A percentile compares a stretch with the other conserved stretches of the same genome.
phyloP scores from a whole-genome alignment of 176 grass and related monocot genomes.

The Phoenix dactylifera region DNA sequence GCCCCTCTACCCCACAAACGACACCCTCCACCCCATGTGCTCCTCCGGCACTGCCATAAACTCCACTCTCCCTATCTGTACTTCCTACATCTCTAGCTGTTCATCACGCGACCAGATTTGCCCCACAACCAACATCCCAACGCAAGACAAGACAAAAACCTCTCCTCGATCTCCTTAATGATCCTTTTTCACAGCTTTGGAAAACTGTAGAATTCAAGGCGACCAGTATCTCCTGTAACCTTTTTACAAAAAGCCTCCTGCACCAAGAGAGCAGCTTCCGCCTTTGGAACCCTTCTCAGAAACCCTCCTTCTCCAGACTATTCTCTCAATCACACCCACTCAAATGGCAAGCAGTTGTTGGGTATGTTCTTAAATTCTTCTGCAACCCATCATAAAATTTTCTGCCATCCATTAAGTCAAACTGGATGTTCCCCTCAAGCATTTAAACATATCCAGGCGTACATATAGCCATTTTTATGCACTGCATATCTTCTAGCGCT shows the following conservation, averaged over 20 bases:
- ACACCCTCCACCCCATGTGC: conserved; percentile 1
- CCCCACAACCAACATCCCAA: not conserved
- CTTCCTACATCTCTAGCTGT: conserved; percentile 4
- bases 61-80: not conserved
- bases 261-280: conserved; percentile 1
- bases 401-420: conserved; percentile 1
- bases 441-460: too few relatives aligned
- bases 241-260: not conserved
- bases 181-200: too few relatives aligned
- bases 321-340: conserved; percentile 3
- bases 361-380: conserved; percentile 14
- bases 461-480: too few relatives aligned
- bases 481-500: too few relatives aligned
- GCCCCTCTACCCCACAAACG: too few relatives aligned
- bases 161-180: not conserved
- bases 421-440: not conserved
- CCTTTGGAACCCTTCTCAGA: not conserved
- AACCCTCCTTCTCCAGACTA: not conserved
- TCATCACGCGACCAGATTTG: not conserved
- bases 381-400: conserved; percentile 6
- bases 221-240: too few relatives aligned
- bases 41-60: not conserved
- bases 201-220: too few relatives aligned
- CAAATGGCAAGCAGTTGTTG: not conserved
- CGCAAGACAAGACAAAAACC: conserved; percentile 4